Percentiles rank a stretch among this genome's conserved stretches.
Conservation (phyloP, 2,329 filamentous ascomycete genomes). For the Thielaviopsis ethacetica region DNA sequence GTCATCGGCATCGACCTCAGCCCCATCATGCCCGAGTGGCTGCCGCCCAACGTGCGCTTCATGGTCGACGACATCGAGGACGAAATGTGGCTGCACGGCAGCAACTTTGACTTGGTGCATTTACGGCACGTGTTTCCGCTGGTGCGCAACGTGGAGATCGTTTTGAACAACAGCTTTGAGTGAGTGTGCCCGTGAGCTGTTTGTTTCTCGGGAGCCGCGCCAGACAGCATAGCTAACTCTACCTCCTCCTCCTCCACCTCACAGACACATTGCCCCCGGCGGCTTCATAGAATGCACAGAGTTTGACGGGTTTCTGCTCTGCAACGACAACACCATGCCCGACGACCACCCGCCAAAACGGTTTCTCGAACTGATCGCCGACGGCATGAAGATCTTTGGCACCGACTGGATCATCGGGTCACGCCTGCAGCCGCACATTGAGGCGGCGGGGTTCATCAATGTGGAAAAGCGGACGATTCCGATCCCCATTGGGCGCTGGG, state of each 20-base stretch:
- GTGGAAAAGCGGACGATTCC: slow-evolving; percentile 22
- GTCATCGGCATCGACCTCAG: slow-evolving; percentile 27
- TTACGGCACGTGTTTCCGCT: slow-evolving; percentile 32
- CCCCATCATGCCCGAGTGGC: slow-evolving; percentile 29
- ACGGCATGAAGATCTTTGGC: slow-evolving; percentile 22
- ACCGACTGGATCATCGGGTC: slow-evolving; percentile 22
- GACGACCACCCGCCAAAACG: slow-evolving; percentile 22
- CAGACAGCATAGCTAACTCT: neutral
- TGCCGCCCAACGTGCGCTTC: slow-evolving; percentile 45
- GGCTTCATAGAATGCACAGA: slow-evolving; percentile 37
- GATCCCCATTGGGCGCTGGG: slow-evolving; percentile 30
- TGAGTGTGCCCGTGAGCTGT: slow-evolving; percentile 12
- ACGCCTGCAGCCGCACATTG: slow-evolving; percentile 22
- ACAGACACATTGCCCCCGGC: slow-evolving; percentile 21
- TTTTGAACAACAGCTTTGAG: slow-evolving; percentile 26
- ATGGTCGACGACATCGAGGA: slow-evolving; percentile 46
- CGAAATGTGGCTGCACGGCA: slow-evolving; percentile 31
- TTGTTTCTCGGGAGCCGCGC: no score
- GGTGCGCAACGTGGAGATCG: slow-evolving; percentile 32
- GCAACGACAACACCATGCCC: slow-evolving; percentile 28
- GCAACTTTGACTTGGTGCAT: slow-evolving; percentile 40
- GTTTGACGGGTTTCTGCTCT: slow-evolving; percentile 24
- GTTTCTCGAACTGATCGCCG: slow-evolving; percentile 19
- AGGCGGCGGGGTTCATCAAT: slow-evolving; percentile 27
- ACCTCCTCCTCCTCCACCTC: no score